Conservation (phyloP, 805 yeast genomes). For the Naumovozyma dairenensis region DNA sequence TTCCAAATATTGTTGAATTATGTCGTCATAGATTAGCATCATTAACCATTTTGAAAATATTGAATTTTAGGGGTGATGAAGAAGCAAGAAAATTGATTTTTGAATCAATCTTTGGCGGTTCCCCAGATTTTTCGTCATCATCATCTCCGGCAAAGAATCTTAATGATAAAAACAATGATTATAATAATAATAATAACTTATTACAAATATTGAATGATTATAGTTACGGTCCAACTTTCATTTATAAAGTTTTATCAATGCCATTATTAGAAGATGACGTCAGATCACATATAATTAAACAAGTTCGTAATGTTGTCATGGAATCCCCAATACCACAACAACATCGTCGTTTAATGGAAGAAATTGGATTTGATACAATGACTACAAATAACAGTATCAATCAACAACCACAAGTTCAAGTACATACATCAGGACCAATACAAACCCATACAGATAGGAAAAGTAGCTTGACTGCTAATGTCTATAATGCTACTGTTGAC, state of each 20-base stretch:
- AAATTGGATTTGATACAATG: constrained; percentile 49
- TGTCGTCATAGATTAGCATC: constrained; percentile 80
- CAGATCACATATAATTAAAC: constrained; percentile 46
- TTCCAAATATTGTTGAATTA: constrained; percentile 51
- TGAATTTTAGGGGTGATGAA: constrained; percentile 58
- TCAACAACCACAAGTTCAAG: too few species aligned
- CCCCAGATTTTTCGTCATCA: too few species aligned
- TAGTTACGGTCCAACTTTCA: constrained; percentile 62
- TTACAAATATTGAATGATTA: constrained; percentile 55
- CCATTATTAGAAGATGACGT: constrained; percentile 50
- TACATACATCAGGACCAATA: too few species aligned
- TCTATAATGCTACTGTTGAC: background rate
- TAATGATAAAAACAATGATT: background rate
- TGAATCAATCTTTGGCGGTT: constrained; percentile 53
- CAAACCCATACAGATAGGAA: too few species aligned
- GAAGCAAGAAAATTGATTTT: constrained; percentile 51
- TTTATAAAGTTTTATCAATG: constrained; percentile 69
- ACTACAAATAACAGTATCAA: constrained; percentile 3
- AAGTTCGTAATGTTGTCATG: constrained; percentile 54
- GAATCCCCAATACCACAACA: constrained; percentile 57
- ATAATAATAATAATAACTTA: constrained; percentile 21
- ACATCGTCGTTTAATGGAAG: constrained; percentile 72
- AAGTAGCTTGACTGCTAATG: too few species aligned
- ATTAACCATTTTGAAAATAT: constrained; percentile 67
- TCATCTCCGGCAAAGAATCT: constrained; percentile 34